Base-by-base conservation (phyloP, 768 basidiomycete species). In the Lentinus brumalis region DNA sequence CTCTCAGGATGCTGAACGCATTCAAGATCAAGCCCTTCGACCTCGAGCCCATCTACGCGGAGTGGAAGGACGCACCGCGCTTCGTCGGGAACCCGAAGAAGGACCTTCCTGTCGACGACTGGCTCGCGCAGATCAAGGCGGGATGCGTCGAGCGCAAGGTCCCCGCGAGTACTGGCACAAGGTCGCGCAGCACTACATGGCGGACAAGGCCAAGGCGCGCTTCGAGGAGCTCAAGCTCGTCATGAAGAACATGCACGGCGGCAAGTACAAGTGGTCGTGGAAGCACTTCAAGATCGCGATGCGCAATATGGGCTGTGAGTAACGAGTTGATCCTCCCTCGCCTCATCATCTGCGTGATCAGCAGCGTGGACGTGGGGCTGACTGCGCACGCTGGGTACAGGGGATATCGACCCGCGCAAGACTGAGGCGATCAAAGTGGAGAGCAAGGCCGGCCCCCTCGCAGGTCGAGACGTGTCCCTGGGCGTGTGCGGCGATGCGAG, bases 111-210 rank as follows among this genome's bases (percentile, higher is more conserved):
- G 85, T 92, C 49, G 86, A 88, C 67, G 83, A 86, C 56, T 92
- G 91, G 89, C 77, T 92, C 55, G 78, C 85, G 53, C 76, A 83
- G 65, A 87, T 92, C 72, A 90, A 83, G 75, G 76, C 80, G 39
- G 91, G 89, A n/a, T 91, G 89, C 64, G 68, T 81, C 54, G 79
- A 88, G 65, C 83, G 86, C 63, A 84, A 87, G 53, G 81, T 92
- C 29, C 91, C 91, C 83, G 88, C 70, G 89, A 91, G 65, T 91
- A 83, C 73, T 92, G 91, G 91, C 85, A 91, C 77, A 89, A 89
- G 66, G 88, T 88, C 52, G 91, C 83, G 21, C 88, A 90, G 70
- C 86, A 87, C 67, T 91, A 83, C 71, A 83, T 92, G 81, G 88
- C 86, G 1, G 81, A 81, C 40, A 83, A 85, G 66, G 89, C 91